Conservation (phyloP, 257 asterid species). For the Nicotiana attenuata region DNA sequence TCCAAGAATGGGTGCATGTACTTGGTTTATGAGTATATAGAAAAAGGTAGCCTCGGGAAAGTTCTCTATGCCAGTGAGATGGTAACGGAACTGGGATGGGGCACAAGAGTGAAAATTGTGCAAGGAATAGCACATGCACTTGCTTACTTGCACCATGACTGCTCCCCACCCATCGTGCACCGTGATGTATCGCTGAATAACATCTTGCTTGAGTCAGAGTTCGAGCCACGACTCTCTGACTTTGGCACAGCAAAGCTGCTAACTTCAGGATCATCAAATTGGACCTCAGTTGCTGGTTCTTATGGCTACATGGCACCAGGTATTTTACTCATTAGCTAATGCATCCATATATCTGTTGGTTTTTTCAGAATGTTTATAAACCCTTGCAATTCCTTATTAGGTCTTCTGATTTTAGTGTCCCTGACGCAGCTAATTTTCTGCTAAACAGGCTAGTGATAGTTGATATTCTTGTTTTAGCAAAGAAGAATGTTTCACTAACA, state of each 20-base stretch:
- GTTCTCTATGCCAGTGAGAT: constrained; percentile 39
- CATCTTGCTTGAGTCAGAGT: constrained; percentile 61
- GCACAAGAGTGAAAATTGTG: constrained; percentile 54
- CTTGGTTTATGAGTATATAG: constrained; percentile 82
- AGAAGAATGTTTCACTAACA: background rate
- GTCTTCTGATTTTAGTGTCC: background rate
- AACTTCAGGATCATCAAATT: constrained; percentile 53
- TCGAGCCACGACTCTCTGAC: constrained; percentile 79
- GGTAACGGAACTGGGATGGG: constrained; percentile 61
- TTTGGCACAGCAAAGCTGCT: constrained; percentile 84
- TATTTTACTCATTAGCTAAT: constrained; percentile 20
- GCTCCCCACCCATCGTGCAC: constrained; percentile 82
- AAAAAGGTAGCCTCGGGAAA: constrained; percentile 71
- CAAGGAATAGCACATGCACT: constrained; percentile 92
- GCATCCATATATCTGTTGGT: constrained; percentile 1
- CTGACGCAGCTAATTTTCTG: background rate
- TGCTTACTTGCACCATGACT: constrained; percentile 90
- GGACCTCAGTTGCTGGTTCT: constrained; percentile 86
- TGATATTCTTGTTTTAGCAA: background rate
- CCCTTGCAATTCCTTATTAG: background rate
- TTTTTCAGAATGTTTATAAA: background rate
- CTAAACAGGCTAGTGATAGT: background rate
- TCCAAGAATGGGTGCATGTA: constrained; percentile 66
- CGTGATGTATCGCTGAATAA: constrained; percentile 73
- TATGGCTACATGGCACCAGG: constrained; percentile 99